phyloP scores from a whole-genome alignment of 768 basidiomycete species.

The Mycena galopus region DNA sequence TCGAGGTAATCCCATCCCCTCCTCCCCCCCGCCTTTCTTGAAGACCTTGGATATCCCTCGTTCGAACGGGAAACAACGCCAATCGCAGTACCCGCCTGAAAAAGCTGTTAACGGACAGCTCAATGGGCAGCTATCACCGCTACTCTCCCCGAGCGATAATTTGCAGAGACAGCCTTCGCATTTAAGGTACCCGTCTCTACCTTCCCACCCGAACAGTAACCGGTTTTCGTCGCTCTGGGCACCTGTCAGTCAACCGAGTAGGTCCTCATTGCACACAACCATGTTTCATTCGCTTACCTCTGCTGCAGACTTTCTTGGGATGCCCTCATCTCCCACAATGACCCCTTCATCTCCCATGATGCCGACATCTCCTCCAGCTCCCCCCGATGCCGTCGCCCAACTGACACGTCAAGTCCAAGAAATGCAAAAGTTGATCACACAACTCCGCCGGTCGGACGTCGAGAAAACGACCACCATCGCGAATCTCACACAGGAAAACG shows the following conservation, averaged over 20 bases:
- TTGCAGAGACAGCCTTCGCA: conserved; percentile 1
- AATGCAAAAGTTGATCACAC: conserved; percentile 20
- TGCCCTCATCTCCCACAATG: background rate
- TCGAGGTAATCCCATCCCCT: conserved; percentile 54
- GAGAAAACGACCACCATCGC: conserved; percentile 20
- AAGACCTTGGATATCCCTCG: background rate
- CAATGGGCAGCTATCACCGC: background rate
- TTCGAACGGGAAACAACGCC: background rate
- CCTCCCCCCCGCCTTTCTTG: conserved; percentile 33
- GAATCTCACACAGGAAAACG: conserved; percentile 29
- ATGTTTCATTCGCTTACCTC: background rate
- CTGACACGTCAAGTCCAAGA: conserved; percentile 21
- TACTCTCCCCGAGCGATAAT: background rate
- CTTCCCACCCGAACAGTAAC: conserved; percentile 6
- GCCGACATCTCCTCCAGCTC: background rate
- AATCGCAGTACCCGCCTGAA: conserved; percentile 1
- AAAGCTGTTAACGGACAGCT: background rate
- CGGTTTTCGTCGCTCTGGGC: conserved; percentile 29
- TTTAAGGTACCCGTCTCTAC: conserved; percentile 21
- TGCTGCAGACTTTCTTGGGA: background rate
- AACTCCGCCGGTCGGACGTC: conserved; percentile 28
- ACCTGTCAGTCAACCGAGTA: background rate
- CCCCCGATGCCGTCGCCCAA: conserved; percentile 9
- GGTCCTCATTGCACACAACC: background rate
- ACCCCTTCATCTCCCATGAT: too few relatives aligned